Evolutionary conservation across 768 basidiomycete genomes (phyloP).

Genomic region (Psilocybe azurescens): DNA sequence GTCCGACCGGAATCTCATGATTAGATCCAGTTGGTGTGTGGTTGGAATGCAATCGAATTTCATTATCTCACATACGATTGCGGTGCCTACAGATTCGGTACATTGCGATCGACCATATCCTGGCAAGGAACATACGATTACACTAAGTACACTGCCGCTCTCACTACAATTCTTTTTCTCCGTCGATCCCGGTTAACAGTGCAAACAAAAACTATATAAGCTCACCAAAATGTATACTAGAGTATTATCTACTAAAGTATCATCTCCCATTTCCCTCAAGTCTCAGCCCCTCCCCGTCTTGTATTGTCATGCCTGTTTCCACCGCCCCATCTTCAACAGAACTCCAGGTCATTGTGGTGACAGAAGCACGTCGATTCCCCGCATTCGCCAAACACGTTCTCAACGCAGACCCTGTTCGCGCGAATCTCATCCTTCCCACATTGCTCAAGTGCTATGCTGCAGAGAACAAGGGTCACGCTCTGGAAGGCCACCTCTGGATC

Average conservation of each 20-base stretch:
- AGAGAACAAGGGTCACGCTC: constrained; percentile 20
- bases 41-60: neutral
- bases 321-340: neutral
- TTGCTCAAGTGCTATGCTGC: constrained; percentile 31
- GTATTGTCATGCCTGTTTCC: constrained; percentile 1
- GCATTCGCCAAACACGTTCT: constrained; percentile 41
- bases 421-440: constrained; percentile 47
- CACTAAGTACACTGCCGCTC: constrained; percentile 12
- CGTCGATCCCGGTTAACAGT: neutral
- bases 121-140: neutral
- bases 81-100: constrained; percentile 6
- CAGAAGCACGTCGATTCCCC: constrained; percentile 24
- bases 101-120: constrained; percentile 1
- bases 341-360: neutral
- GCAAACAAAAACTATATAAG: neutral
- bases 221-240: neutral
- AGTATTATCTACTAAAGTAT: neutral
- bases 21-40: neutral
- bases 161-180: neutral
- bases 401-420: constrained; percentile 38
- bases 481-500: constrained; percentile 40
- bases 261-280: neutral
- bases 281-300: neutral
- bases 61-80: constrained; percentile 3
- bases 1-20: neutral